phyloP scores from a whole-genome alignment of 805 yeast genomes.

The Lipomyces orientalis region DNA sequence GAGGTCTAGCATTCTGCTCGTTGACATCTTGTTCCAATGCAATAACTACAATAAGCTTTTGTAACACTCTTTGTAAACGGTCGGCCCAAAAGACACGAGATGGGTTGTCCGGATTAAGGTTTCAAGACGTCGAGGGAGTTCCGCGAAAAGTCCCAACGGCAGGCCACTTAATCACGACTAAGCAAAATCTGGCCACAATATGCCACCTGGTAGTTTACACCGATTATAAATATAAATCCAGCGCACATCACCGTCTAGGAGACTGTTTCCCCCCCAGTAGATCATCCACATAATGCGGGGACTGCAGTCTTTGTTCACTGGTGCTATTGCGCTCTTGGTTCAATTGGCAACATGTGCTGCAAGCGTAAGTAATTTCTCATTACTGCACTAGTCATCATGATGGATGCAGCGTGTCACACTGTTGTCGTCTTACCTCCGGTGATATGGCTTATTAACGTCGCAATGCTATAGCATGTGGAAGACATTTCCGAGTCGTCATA shows the following conservation, averaged over 20 bases:
- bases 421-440: neutral
- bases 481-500: conserved; percentile 28
- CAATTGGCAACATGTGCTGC: neutral
- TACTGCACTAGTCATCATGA: neutral
- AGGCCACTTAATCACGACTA: neutral
- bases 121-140: no score
- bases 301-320: neutral
- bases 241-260: neutral
- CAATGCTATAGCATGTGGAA: neutral
- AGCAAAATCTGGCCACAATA: neutral
- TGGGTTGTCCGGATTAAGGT: no score
- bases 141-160: neutral
- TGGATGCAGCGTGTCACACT: neutral
- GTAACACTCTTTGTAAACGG: no score
- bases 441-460: neutral
- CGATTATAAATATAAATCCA: neutral
- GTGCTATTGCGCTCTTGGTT: conserved; percentile 11
- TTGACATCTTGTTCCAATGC: no score
- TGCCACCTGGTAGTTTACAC: neutral
- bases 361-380: neutral
- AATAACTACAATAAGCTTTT: no score
- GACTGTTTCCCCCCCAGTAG: neutral
- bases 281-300: neutral
- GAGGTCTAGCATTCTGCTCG: no score
- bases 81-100: no score